Evolutionary conservation across 768 basidiomycete genomes (phyloP).

Genomic region (Favolaschia claudopus): DNA sequence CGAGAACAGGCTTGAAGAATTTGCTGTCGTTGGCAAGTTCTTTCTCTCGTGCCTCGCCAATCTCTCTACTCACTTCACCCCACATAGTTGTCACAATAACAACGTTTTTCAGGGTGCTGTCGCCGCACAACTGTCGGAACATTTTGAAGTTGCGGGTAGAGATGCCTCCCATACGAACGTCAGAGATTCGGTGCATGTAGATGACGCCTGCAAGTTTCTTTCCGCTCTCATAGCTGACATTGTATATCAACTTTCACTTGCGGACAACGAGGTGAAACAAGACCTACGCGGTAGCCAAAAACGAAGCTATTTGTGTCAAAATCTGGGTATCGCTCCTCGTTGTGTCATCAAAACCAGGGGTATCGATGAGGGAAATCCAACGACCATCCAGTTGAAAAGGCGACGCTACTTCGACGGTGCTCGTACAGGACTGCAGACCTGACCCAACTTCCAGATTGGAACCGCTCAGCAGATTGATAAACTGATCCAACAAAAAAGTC

Average conservation of each 20-base stretch:
- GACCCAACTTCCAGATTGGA: no score
- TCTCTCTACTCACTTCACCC: constrained; percentile 46
- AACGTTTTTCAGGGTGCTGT: constrained; percentile 55
- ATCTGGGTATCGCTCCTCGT: no score
- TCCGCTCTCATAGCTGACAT: constrained; percentile 38
- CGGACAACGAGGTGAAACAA: not conserved
- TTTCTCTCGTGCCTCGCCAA: constrained; percentile 47
- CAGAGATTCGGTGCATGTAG: constrained; percentile 49
- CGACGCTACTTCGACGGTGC: no score
- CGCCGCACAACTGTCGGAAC: constrained; percentile 62
- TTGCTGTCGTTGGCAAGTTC: constrained; percentile 44
- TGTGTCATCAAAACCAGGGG: no score
- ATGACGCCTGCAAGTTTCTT: constrained; percentile 59
- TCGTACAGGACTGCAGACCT: no score
- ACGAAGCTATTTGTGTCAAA: no score
- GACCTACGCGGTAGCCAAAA: constrained; percentile 43
- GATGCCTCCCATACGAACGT: constrained; percentile 49
- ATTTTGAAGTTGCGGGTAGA: constrained; percentile 59
- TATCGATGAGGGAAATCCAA: no score
- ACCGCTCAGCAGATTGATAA: no score
- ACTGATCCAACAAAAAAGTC: no score
- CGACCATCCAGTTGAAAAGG: no score
- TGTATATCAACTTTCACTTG: not conserved
- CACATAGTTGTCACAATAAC: constrained; percentile 65
- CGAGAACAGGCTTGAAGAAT: constrained; percentile 53